Base-by-base conservation (phyloP, 768 basidiomycete genomes). In the Astraeus odoratus region DNA sequence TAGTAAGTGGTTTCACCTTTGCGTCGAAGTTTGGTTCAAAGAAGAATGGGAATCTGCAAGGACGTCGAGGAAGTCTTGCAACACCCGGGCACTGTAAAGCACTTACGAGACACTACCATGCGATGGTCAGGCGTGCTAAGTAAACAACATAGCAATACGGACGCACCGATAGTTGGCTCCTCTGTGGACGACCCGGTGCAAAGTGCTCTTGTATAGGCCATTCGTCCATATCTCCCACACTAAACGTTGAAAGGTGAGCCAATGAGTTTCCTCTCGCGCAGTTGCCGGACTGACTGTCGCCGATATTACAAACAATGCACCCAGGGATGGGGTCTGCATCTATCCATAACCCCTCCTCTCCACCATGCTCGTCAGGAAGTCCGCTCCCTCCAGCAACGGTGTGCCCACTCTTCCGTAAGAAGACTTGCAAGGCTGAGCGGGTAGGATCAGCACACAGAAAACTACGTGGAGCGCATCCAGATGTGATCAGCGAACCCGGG, bases 211-310 rank as follows among this genome's bases (percentile, higher is more conserved):
- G 69, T 95, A 96, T 39, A 94, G 61, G 0, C 92, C 92, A 51
- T 83, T 80, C 5, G 86, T 83, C 91, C 91, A 95, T 37, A 83
- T 74, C 71, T 93, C 86, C 86, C 90, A 92, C 90, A 92, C 85
- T 87, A 50, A 33, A 35, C 18, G 16, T 35, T n/a, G 10, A 6
- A 30, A 16, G 5, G 45, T 52, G 15, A 57, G 38, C 26, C 6
- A 22, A 26, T 26, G 1, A 24, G 31, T 29, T 10, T 15, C 24
- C 27, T 27, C 18, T n/a, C n/a, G n/a, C n/a, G n/a, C n/a, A n/a
- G n/a, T n/a, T 22, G 33, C 42, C 30, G 8, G 24, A 66, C 83
- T 59, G 48, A 87, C 91, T 95, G 71, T 90, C 86, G 19, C 92
- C 92, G 31, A 96, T 82, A 55, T 96, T 96, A 62, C 89, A 91